These are phyloP conservation scores for Scheffersomyces illinoinensis DNA, from an alignment of 1,139 yeast species.

Conservation along the genomic window DNA sequence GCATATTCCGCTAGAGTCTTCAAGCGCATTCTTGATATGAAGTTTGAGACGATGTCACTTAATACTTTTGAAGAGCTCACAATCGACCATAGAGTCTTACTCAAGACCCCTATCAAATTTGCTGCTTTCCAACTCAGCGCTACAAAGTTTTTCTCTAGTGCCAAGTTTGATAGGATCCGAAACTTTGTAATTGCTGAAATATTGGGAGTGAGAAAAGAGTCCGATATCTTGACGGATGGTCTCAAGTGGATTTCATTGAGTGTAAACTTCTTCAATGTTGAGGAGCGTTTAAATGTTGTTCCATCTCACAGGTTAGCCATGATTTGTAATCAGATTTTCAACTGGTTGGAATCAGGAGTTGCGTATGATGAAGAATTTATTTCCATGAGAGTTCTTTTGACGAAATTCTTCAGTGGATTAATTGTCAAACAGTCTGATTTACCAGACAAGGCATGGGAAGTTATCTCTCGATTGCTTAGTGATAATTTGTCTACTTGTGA, in stretches of 20 bases:
- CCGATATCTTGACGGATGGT: constrained; percentile 43
- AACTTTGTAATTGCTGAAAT: constrained; percentile 66
- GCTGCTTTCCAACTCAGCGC: constrained; percentile 39
- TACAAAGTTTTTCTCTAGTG: constrained; percentile 32
- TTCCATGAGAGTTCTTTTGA: constrained; percentile 51
- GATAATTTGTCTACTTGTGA: constrained; percentile 54
- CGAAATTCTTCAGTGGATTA: constrained; percentile 45
- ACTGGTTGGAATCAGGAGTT: constrained; percentile 62
- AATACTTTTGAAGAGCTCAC: constrained; percentile 24
- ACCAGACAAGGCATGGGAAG: constrained; percentile 35
- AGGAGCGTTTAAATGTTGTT: constrained; percentile 34
- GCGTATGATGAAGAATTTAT: constrained; percentile 60
- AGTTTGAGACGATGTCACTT: constrained; percentile 30
- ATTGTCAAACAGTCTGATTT: constrained; percentile 11
- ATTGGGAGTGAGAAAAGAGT: constrained; percentile 48
- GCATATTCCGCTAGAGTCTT: constrained; percentile 31
- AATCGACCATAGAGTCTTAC: constrained; percentile 31
- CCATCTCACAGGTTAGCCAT: constrained; percentile 63
- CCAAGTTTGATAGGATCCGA: constrained; percentile 52
- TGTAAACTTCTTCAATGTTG: constrained; percentile 44
- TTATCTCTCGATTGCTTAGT: constrained; percentile 41
- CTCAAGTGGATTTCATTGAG: constrained; percentile 50
- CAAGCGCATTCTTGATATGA: constrained; percentile 18
- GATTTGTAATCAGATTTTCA: constrained; percentile 52
- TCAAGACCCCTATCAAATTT: constrained; percentile 35